phyloP scores from a whole-genome alignment of 2,329 filamentous ascomycete species.

The Ceratocystiopsis sp. region DNA sequence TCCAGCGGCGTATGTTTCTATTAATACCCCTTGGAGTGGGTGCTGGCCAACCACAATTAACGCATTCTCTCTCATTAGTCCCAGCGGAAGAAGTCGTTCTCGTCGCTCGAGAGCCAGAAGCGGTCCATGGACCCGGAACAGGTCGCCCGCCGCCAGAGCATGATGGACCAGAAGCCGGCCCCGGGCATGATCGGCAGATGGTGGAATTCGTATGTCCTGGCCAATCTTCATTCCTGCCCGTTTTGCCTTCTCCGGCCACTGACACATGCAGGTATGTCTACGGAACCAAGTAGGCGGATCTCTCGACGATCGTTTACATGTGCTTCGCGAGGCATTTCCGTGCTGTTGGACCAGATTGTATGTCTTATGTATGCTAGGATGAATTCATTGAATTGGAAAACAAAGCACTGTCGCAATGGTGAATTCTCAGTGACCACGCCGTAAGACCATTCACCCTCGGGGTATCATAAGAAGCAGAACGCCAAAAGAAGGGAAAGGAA shows the following conservation, averaged over 20 bases:
- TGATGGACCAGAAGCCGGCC: slow-evolving; percentile 33
- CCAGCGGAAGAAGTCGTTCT: slow-evolving; percentile 18
- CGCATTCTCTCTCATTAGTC: not conserved
- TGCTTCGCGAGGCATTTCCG: no score
- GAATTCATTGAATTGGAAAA: no score
- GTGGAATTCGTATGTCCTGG: slow-evolving; percentile 35
- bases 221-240: not conserved
- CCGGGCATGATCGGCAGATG: slow-evolving; percentile 34
- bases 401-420: no score
- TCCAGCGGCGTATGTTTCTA: no score
- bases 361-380: not conserved
- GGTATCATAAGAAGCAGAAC: no score
- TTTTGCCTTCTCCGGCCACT: not conserved
- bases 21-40: no score
- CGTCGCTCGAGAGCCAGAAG: slow-evolving; percentile 33
- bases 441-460: no score
- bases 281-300: not conserved
- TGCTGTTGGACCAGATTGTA: not conserved
- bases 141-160: slow-evolving; percentile 33
- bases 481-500: no score
- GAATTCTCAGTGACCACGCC: no score
- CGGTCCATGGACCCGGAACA: slow-evolving; percentile 23
- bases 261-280: not conserved
- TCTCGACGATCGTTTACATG: not conserved
- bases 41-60: no score